Evolutionary conservation across 768 basidiomycete genomes (phyloP).

Genomic region (Tulasnella sp.): DNA sequence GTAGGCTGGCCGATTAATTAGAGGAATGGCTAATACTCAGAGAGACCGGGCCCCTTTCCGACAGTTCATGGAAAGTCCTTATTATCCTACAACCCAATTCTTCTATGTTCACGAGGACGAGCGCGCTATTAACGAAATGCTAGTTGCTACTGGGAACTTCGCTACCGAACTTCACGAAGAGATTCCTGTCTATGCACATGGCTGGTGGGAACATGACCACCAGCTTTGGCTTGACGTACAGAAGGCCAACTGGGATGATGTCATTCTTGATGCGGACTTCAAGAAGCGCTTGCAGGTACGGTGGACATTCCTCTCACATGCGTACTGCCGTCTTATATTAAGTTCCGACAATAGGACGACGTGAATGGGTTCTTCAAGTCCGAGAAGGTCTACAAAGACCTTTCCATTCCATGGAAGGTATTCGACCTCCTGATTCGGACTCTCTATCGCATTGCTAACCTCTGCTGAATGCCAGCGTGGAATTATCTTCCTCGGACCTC

Average conservation of each 20-base stretch:
- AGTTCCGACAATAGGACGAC: slow-evolving; percentile 49
- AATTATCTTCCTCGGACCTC: slow-evolving; percentile 78
- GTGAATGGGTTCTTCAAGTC: slow-evolving; percentile 77
- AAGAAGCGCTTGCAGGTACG: slow-evolving; percentile 54
- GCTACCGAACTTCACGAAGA: slow-evolving; percentile 57
- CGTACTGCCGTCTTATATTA: background rate
- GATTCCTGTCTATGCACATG: slow-evolving; percentile 73
- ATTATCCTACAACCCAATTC: slow-evolving; percentile 17
- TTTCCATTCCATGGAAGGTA: slow-evolving; percentile 83
- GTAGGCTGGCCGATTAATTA: slow-evolving; percentile 40
- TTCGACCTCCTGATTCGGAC: slow-evolving; percentile 29
- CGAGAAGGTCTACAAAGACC: slow-evolving; percentile 64
- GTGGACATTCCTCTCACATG: background rate
- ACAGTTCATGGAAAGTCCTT: slow-evolving; percentile 19
- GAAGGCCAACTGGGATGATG: slow-evolving; percentile 67
- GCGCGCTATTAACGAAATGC: slow-evolving; percentile 45
- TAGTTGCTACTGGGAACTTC: slow-evolving; percentile 55
- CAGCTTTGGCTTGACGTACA: slow-evolving; percentile 60
- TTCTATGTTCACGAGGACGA: slow-evolving; percentile 43
- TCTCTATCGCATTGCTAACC: background rate
- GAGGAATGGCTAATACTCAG: background rate
- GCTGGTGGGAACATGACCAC: slow-evolving; percentile 62
- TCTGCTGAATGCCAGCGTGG: slow-evolving; percentile 54
- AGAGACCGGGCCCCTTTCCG: background rate
- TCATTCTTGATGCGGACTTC: slow-evolving; percentile 65